Evolutionary conservation across 1,139 yeast species (phyloP).

Genomic region (Candida neerlandica): DNA sequence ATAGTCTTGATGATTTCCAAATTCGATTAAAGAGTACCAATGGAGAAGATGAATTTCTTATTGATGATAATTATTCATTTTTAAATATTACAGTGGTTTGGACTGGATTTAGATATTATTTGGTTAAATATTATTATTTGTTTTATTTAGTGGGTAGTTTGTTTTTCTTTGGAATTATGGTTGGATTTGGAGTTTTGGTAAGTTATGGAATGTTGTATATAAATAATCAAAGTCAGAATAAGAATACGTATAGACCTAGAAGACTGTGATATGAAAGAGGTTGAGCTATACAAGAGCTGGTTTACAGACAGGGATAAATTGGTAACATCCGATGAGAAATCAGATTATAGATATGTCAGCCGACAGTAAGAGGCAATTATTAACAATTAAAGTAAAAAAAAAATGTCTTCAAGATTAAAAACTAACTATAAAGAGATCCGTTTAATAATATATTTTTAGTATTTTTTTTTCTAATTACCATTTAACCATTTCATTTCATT

Average conservation of each 20-base stretch:
- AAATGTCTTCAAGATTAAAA: neutral
- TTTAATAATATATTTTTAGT: neutral
- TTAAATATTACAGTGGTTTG: conserved; percentile 37
- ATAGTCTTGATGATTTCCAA: conserved; percentile 3
- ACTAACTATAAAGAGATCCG: neutral
- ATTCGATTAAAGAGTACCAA: conserved; percentile 4
- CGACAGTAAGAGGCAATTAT: no score
- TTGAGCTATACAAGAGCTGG: no score
- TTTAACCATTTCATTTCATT: conserved; percentile 43
- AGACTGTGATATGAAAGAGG: neutral
- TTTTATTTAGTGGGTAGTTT: conserved; percentile 54
- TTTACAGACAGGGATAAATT: neutral
- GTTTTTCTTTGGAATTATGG: conserved; percentile 50
- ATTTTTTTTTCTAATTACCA: conserved; percentile 26
- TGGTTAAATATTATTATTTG: conserved; percentile 50
- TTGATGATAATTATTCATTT: conserved; percentile 16
- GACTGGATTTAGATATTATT: conserved; percentile 59
- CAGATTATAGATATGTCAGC: no score
- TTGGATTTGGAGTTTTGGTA: conserved; percentile 29
- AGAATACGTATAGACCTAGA: neutral
- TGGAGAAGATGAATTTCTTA: conserved; percentile 8
- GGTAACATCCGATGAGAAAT: no score
- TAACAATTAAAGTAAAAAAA: no score
- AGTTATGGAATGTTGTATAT: conserved; percentile 19
- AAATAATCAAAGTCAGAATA: neutral